phyloP scores from a whole-genome alignment of 2,329 filamentous ascomycete species.

The Fusarium nurragi region DNA sequence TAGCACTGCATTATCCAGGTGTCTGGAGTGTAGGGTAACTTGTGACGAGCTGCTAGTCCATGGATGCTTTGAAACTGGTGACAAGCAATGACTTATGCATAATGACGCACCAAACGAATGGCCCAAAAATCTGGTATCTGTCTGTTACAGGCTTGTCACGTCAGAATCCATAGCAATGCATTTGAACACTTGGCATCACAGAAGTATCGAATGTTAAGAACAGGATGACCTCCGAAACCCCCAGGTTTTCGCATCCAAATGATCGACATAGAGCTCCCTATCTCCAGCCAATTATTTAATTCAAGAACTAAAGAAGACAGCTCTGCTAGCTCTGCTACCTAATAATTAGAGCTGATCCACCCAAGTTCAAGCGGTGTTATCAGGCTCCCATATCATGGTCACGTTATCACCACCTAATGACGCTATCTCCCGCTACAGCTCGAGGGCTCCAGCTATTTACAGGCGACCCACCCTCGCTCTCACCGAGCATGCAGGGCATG shows the following conservation, averaged over 20 bases:
- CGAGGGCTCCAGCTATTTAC: constrained; percentile 16
- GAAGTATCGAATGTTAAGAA: not conserved
- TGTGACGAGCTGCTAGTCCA: not conserved
- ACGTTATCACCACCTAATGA: constrained; percentile 34
- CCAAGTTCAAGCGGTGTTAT: constrained; percentile 24
- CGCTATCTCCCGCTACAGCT: constrained; percentile 30
- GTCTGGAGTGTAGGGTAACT: not conserved
- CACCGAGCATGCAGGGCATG: constrained; percentile 26
- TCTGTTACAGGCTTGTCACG: not conserved
- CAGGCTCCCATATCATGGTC: constrained; percentile 18
- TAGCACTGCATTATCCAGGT: not conserved
- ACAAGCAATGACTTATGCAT: not conserved
- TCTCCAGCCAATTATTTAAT: constrained; percentile 6
- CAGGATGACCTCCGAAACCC: constrained; percentile 1
- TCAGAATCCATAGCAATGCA: not conserved
- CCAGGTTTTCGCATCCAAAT: constrained; percentile 1
- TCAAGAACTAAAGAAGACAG: not conserved
- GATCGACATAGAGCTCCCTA: constrained; percentile 13
- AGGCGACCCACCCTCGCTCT: constrained; percentile 36
- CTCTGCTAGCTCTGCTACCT: constrained; percentile 4
- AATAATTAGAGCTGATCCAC: constrained; percentile 10
- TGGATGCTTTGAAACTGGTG: not conserved
- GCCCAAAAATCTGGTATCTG: not conserved
- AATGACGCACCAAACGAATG: not conserved
- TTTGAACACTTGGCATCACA: not conserved